A percentile compares a stretch with the other conserved stretches of the same genome.
These are phyloP conservation scores for Amanita exitialis DNA, from an alignment of 768 basidiomycete species.

Conservation along the genomic window DNA sequence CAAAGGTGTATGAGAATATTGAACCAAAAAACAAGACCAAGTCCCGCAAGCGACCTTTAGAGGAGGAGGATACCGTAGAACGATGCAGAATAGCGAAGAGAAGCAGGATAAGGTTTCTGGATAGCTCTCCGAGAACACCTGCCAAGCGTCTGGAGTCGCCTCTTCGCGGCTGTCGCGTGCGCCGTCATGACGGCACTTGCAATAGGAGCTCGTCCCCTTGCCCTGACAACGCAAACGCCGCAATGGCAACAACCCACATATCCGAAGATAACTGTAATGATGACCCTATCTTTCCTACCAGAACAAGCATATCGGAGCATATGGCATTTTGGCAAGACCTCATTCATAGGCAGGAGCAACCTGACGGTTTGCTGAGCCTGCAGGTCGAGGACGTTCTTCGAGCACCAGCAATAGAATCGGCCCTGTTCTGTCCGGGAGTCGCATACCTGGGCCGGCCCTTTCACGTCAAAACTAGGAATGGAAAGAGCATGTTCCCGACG, in stretches of 20 bases:
- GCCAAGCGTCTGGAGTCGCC: not conserved
- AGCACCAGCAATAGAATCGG: constrained; percentile 13
- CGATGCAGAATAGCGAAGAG: not conserved
- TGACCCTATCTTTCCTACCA: not conserved
- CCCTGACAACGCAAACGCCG: not conserved
- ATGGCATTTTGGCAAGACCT: not conserved
- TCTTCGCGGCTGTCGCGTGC: not conserved
- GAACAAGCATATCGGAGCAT: not conserved
- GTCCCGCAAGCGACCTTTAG: not conserved
- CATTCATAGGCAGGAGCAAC: not conserved
- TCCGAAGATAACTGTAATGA: not conserved
- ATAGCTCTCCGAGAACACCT: not conserved
- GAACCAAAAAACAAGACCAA: not conserved
- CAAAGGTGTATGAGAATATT: not conserved
- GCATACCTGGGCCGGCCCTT: constrained; percentile 19
- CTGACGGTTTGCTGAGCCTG: constrained; percentile 8
- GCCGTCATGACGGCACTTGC: not conserved
- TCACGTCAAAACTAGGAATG: constrained; percentile 1
- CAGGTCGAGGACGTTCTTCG: constrained; percentile 13
- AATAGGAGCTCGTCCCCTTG: not conserved
- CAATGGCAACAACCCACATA: not conserved
- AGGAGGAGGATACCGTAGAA: not conserved
- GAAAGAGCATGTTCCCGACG: not conserved
- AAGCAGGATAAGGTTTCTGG: not conserved
- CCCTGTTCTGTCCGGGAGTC: constrained; percentile 16